Conservation (phyloP, 257 asterid genomes). For the Solanum ossicruentum region DNA sequence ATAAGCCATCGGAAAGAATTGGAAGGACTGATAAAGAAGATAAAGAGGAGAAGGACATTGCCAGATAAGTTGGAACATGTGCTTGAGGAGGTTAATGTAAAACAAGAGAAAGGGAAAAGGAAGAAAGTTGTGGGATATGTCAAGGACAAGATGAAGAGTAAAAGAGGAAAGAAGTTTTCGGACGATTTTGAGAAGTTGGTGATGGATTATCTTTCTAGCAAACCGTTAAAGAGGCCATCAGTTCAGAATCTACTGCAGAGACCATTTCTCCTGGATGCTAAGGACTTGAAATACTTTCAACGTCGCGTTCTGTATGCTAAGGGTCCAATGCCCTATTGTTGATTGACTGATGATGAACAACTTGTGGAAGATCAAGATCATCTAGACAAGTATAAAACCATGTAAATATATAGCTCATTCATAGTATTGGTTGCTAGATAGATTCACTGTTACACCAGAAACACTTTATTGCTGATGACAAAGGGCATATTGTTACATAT, state of each 20-base stretch:
- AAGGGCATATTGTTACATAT: background rate
- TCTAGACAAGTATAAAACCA: background rate
- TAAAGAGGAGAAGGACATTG: background rate
- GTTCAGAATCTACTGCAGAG: background rate
- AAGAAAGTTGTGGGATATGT: background rate
- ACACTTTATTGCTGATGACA: background rate
- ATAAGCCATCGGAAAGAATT: background rate
- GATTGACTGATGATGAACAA: background rate
- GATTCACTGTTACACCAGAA: background rate
- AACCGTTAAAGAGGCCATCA: background rate
- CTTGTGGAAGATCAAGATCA: background rate
- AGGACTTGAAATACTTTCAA: background rate
- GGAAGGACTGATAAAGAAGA: background rate
- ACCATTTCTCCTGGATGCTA: background rate
- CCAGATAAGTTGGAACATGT: background rate
- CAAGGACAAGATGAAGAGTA: background rate
- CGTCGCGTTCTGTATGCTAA: background rate
- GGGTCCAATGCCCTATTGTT: background rate
- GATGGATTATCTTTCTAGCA: background rate
- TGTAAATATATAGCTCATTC: background rate
- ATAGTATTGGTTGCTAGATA: too few species aligned
- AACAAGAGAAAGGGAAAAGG: background rate
- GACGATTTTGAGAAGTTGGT: background rate
- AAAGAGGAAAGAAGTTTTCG: background rate
- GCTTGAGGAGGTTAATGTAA: background rate